Conservation (phyloP, 257 asterid genomes). For the Capsicum chinense region DNA sequence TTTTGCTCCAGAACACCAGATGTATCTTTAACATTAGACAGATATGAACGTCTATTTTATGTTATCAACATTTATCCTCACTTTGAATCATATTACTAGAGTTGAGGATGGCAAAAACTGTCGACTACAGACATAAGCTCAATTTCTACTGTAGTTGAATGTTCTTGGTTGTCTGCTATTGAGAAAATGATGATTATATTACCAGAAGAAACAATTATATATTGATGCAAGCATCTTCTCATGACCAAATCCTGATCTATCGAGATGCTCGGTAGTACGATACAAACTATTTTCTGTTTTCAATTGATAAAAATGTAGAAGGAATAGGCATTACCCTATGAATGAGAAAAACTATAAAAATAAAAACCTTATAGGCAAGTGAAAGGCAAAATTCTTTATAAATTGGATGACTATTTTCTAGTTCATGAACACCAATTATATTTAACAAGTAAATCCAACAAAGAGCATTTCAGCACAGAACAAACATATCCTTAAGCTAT, state of each 20-base stretch:
- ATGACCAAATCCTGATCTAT: not conserved
- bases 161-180: not conserved
- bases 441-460: conserved; percentile 21
- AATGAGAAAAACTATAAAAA: not conserved
- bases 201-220: conserved; percentile 2
- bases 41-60: not conserved
- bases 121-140: not conserved
- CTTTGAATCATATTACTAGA: not conserved
- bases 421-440: not conserved
- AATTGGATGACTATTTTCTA: conserved; percentile 3
- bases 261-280: not conserved
- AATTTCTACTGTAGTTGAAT: not conserved
- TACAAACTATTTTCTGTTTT: not conserved
- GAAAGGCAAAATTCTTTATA: not conserved
- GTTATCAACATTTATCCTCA: not conserved
- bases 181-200: not conserved
- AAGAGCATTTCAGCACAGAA: not conserved
- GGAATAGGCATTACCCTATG: not conserved
- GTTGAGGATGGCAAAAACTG: not conserved
- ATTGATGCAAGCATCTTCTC: not conserved
- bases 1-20: not conserved
- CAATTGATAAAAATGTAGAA: not conserved
- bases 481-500: conserved; percentile 21
- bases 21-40: not conserved
- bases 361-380: not conserved